These are phyloP conservation scores for Nemania diffusa DNA, from an alignment of 2,329 filamentous ascomycete genomes.

Conservation along the genomic window DNA sequence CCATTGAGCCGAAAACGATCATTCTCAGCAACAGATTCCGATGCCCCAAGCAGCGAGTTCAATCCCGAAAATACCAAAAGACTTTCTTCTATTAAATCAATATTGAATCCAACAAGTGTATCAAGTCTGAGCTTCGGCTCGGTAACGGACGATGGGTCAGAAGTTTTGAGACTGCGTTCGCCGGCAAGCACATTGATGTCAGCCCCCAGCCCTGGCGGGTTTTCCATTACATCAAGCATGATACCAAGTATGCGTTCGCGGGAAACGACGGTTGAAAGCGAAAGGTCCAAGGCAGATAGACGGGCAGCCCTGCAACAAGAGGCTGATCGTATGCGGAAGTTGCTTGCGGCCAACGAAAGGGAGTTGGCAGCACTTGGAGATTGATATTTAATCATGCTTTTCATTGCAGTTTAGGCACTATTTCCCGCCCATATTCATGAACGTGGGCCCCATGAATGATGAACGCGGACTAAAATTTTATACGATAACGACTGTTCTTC, in stretches of 20 bases:
- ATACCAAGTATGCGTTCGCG: conserved; percentile 43
- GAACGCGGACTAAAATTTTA: background rate
- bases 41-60: conserved; percentile 53
- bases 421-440: background rate
- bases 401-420: background rate
- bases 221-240: conserved; percentile 49
- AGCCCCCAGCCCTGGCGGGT: conserved; percentile 55
- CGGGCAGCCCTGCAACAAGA: conserved; percentile 75
- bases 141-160: conserved; percentile 52
- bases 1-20: conserved; percentile 74
- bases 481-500: conserved; percentile 6
- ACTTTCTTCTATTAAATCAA: conserved; percentile 79
- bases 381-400: conserved; percentile 21
- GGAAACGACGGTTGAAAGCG: conserved; percentile 56
- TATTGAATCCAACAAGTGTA: conserved; percentile 68
- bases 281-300: conserved; percentile 67
- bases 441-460: background rate
- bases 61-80: conserved; percentile 66
- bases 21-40: conserved; percentile 69
- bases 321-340: conserved; percentile 78
- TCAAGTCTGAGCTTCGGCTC: conserved; percentile 39
- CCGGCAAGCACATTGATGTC: conserved; percentile 55
- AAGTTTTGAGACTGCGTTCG: conserved; percentile 57
- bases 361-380: conserved; percentile 69
- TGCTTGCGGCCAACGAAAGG: conserved; percentile 77